Conservation (phyloP, 2,329 filamentous ascomycete species). For the Pleomassaria siparia region DNA sequence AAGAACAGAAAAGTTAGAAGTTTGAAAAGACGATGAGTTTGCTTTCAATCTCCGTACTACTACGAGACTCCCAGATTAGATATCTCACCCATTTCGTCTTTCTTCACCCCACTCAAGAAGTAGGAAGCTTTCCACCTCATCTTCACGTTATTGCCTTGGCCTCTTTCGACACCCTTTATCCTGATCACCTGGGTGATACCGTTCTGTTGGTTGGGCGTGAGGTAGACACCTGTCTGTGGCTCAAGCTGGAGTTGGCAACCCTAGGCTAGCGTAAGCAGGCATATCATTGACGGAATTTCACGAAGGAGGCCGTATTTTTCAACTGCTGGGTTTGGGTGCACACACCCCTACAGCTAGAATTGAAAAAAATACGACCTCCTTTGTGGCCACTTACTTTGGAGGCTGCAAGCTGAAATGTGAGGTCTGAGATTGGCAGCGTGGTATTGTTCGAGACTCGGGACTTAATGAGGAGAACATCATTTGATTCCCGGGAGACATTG, state of each 20-base stretch:
- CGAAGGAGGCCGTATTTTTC: no score
- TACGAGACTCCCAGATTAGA: constrained; percentile 74
- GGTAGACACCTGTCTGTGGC: constrained; percentile 78
- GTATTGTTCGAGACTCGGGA: constrained; percentile 86
- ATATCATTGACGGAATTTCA: constrained; percentile 2
- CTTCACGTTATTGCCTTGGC: constrained; percentile 78
- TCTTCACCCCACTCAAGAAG: constrained; percentile 63
- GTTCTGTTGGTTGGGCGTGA: constrained; percentile 70
- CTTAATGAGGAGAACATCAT: constrained; percentile 65
- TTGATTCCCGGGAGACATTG: constrained; percentile 62
- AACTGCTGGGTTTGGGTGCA: no score
- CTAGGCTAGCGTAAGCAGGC: no score
- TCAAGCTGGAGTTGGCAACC: constrained; percentile 78
- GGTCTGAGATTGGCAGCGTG: constrained; percentile 68
- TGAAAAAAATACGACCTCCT: no score
- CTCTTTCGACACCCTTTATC: constrained; percentile 71
- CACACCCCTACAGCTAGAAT: no score
- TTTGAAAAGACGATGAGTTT: background rate
- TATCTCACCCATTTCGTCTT: constrained; percentile 84
- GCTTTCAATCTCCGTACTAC: background rate
- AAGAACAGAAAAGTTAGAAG: background rate
- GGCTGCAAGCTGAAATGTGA: constrained; percentile 91
- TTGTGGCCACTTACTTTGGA: constrained; percentile 72
- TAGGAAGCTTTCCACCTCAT: constrained; percentile 89
- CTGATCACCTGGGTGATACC: constrained; percentile 82